Evolutionary conservation across 495 filamentous ascomycete species (phyloP).

Genomic region (Penicillium parvum): DNA sequence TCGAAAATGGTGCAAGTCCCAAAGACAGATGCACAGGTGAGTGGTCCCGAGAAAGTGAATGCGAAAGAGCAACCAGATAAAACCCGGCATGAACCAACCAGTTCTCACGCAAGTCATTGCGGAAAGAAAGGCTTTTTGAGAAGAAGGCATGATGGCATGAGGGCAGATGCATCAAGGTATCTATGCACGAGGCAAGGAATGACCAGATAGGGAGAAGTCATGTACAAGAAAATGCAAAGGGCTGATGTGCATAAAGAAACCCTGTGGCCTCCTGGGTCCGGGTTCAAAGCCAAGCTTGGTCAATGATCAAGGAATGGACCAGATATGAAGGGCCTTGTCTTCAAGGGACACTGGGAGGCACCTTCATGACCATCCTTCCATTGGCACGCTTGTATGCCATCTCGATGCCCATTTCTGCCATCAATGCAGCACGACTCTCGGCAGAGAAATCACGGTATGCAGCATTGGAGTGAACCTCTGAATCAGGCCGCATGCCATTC

Average conservation of each 20-base stretch:
- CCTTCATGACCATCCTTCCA: slow-evolving; percentile 33
- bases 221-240: slow-evolving; percentile 21
- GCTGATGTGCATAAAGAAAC: not conserved
- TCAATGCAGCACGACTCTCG: slow-evolving; percentile 25
- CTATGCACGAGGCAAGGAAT: slow-evolving; percentile 12
- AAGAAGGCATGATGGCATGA: slow-evolving; percentile 1
- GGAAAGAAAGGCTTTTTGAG: slow-evolving; percentile 2
- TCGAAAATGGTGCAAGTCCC: slow-evolving; percentile 7
- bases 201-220: slow-evolving; percentile 9
- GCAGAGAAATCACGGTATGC: slow-evolving; percentile 27
- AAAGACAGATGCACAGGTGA: slow-evolving; percentile 8
- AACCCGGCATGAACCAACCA: slow-evolving; percentile 4
- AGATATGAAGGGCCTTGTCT: too few relatives aligned
- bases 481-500: slow-evolving; percentile 50
- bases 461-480: slow-evolving; percentile 27
- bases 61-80: slow-evolving; percentile 18
- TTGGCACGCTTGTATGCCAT: slow-evolving; percentile 53
- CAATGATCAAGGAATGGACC: not conserved
- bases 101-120: slow-evolving; percentile 5
- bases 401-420: slow-evolving; percentile 33
- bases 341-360: too few relatives aligned
- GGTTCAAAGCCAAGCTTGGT: not conserved
- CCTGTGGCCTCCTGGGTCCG: not conserved
- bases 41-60: slow-evolving; percentile 18
- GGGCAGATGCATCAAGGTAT: slow-evolving; percentile 14